These are phyloP conservation scores for Russula emetica DNA, from an alignment of 768 basidiomycete genomes.

Conservation along the genomic window DNA sequence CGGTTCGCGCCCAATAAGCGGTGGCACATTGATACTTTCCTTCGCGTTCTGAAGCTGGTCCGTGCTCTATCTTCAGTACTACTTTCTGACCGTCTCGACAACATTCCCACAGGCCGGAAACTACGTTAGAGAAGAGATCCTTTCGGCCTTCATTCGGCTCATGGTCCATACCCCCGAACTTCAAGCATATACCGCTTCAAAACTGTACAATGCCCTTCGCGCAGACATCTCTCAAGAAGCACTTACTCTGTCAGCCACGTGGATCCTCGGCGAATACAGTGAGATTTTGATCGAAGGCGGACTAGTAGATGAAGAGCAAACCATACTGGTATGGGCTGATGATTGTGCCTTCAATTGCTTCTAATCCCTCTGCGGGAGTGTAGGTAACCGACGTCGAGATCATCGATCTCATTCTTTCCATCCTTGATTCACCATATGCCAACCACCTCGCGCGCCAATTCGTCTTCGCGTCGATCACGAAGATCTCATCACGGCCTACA, in stretches of 20 bases:
- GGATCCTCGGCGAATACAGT: slow-evolving; percentile 96
- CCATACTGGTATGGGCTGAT: slow-evolving; percentile 50
- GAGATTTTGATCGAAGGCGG: slow-evolving; percentile 87
- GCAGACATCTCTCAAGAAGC: slow-evolving; percentile 96
- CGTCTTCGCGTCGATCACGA: slow-evolving; percentile 83
- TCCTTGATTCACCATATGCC: slow-evolving; percentile 90
- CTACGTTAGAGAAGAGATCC: slow-evolving; percentile 93
- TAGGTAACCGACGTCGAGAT: slow-evolving; percentile 80
- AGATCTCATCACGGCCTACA: slow-evolving; percentile 78
- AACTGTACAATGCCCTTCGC: slow-evolving; percentile 81
- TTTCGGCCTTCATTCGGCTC: slow-evolving; percentile 91
- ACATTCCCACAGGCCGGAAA: slow-evolving; percentile 75
- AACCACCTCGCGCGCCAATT: slow-evolving; percentile 91
- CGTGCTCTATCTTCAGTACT: slow-evolving; percentile 32
- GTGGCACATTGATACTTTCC: slow-evolving; percentile 98
- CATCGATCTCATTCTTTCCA: slow-evolving; percentile 78
- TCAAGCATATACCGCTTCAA: slow-evolving; percentile 91
- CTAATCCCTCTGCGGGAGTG: neutral
- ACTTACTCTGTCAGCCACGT: slow-evolving; percentile 85
- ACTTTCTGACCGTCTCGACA: neutral
- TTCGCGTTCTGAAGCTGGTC: slow-evolving; percentile 88
- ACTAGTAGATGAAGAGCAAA: slow-evolving; percentile 69
- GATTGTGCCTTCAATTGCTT: slow-evolving; percentile 2
- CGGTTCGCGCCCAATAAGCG: slow-evolving; percentile 95
- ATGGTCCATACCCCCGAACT: slow-evolving; percentile 96